Evolutionary conservation across 2,329 filamentous ascomycete genomes (phyloP).

Genomic region (Claviceps sp.): DNA sequence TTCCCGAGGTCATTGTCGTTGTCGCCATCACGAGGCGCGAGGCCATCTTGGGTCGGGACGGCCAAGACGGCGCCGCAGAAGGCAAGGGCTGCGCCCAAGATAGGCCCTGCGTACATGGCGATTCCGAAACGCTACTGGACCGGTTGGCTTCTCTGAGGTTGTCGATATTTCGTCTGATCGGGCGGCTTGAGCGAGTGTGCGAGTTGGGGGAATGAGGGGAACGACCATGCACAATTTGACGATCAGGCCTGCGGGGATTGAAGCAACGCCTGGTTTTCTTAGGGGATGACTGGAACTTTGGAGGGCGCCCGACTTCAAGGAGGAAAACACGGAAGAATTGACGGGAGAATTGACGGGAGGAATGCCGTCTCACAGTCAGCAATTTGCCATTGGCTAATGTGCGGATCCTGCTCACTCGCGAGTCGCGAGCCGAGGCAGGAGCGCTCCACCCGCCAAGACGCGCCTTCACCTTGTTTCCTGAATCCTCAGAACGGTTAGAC

Average conservation of each 20-base stretch:
- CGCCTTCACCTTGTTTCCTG: too few relatives aligned
- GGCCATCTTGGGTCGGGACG: conserved; percentile 13
- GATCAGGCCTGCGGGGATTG: background rate
- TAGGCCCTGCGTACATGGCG: conserved; percentile 19
- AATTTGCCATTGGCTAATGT: background rate
- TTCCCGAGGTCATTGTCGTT: conserved; percentile 10
- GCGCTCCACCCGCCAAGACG: background rate
- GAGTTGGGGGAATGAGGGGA: background rate
- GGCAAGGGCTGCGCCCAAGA: conserved; percentile 16
- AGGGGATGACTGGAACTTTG: background rate
- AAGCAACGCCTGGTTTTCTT: background rate
- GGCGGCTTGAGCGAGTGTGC: too few relatives aligned
- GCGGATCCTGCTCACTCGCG: background rate
- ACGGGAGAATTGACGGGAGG: background rate
- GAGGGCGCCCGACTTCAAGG: too few relatives aligned
- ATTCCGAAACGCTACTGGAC: background rate
- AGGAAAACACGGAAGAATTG: background rate
- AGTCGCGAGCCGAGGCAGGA: background rate
- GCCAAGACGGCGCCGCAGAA: conserved; percentile 15
- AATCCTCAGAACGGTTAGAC: too few relatives aligned
- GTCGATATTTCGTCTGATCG: too few relatives aligned
- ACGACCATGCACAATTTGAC: background rate
- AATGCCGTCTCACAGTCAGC: background rate
- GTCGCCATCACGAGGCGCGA: conserved; percentile 9
- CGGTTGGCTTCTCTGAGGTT: background rate